phyloP scores from a whole-genome alignment of 768 basidiomycete genomes.

The Hericium alpestre region DNA sequence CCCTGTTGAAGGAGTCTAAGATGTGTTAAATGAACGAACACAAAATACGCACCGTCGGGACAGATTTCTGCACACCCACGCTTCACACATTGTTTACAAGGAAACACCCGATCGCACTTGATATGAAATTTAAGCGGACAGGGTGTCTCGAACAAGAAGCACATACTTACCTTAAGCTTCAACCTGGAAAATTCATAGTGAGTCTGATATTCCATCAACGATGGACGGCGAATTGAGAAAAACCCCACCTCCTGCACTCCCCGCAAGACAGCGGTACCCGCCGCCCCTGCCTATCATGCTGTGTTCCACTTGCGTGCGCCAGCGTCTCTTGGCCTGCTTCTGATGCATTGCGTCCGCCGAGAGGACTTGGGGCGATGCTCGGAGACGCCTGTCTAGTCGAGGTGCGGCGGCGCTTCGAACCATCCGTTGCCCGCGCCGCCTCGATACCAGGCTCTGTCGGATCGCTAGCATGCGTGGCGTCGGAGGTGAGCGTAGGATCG shows the following conservation, averaged over 20 bases:
- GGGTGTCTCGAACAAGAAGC: background rate
- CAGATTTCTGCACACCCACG: constrained; percentile 11
- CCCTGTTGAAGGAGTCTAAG: background rate
- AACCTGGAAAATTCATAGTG: background rate
- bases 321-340: too few relatives aligned
- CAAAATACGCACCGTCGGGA: constrained; percentile 3
- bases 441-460: too few relatives aligned
- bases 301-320: too few relatives aligned
- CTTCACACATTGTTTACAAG: constrained; percentile 12
- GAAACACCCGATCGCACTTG: constrained; percentile 10
- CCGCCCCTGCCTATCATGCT: background rate
- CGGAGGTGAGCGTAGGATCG: too few relatives aligned
- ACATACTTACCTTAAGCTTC: background rate
- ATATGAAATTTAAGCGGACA: background rate
- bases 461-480: too few relatives aligned
- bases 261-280: constrained; percentile 1
- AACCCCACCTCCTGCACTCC: background rate
- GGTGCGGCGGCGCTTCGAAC: too few relatives aligned
- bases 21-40: background rate
- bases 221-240: background rate
- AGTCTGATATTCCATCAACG: background rate
- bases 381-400: too few relatives aligned
- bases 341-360: too few relatives aligned
- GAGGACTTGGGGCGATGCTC: too few relatives aligned
- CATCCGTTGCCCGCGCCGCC: too few relatives aligned